A percentile compares a stretch with the other conserved stretches of the same genome.
These are phyloP conservation scores for Hyaloperonospora brassicae DNA, from an alignment of 352 stramenopile species.

Conservation along the genomic window DNA sequence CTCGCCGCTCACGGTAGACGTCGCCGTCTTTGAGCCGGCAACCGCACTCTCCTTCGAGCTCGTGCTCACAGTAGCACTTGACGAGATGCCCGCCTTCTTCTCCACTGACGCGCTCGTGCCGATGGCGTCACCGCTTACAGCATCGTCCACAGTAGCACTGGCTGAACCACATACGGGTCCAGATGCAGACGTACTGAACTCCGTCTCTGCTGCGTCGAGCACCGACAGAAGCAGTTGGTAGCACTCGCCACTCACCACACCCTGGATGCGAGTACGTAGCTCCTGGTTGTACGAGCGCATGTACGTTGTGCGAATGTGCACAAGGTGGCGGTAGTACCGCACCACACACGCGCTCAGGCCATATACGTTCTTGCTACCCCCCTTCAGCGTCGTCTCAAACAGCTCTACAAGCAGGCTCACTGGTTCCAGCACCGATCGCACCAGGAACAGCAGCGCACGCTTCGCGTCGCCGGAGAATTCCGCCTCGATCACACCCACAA, in stretches of 20 bases:
- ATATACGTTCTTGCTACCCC: slow-evolving; percentile 52
- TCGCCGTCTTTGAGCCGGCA: slow-evolving; percentile 5
- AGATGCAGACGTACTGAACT: slow-evolving; percentile 12
- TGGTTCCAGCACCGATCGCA: slow-evolving; percentile 44
- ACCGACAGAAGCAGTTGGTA: slow-evolving; percentile 16
- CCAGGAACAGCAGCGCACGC: slow-evolving; percentile 35
- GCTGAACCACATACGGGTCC: slow-evolving; percentile 5
- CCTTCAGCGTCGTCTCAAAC: slow-evolving; percentile 63
- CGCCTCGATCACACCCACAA: slow-evolving; percentile 46
- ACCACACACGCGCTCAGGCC: slow-evolving; percentile 52
- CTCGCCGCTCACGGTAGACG: not conserved
- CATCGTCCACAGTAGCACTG: slow-evolving; percentile 7
- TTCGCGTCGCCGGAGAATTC: slow-evolving; percentile 46
- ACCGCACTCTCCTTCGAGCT: slow-evolving; percentile 2
- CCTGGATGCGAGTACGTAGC: slow-evolving; percentile 24
- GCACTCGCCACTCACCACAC: slow-evolving; percentile 23
- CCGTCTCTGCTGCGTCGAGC: slow-evolving; percentile 17
- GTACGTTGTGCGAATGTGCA: slow-evolving; percentile 33
- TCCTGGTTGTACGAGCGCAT: slow-evolving; percentile 41
- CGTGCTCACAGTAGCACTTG: not conserved
- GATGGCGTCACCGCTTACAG: slow-evolving; percentile 7
- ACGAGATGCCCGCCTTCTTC: slow-evolving; percentile 11
- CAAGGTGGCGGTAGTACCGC: slow-evolving; percentile 50
- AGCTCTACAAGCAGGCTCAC: slow-evolving; percentile 41
- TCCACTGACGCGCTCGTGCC: slow-evolving; percentile 7